Evolutionary conservation across 106 monocot species (phyloP).

Genomic region (Allium sativum): DNA sequence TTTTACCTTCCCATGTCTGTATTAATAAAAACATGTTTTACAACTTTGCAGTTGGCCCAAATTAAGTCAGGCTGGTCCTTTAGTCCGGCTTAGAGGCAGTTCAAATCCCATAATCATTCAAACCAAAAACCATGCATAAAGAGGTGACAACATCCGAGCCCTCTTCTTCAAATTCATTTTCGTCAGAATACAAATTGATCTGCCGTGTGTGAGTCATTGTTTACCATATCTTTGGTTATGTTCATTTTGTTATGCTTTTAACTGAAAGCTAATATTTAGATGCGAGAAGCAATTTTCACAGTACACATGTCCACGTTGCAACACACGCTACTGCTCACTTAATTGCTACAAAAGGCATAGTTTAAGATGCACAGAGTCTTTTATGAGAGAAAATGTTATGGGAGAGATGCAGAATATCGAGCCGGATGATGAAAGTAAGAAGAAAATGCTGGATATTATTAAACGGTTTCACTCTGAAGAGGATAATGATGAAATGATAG

Average conservation of each 20-base stretch:
- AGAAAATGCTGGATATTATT: conserved; percentile 79
- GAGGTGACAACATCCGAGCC: conserved; percentile 21
- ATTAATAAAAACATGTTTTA: background rate
- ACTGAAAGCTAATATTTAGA: conserved; percentile 15
- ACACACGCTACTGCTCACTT: conserved; percentile 80
- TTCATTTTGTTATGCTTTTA: background rate
- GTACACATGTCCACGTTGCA: conserved; percentile 96
- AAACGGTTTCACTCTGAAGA: conserved; percentile 79
- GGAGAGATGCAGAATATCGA: conserved; percentile 65
- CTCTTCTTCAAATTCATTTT: conserved; percentile 17
- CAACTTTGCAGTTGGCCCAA: background rate
- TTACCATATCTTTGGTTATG: background rate
- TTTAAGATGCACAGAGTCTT: conserved; percentile 85
- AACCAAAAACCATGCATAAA: conserved; percentile 1
- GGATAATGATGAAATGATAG: conserved; percentile 38
- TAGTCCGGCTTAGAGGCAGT: background rate
- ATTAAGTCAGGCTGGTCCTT: background rate
- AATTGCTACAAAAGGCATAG: conserved; percentile 91
- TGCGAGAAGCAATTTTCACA: conserved; percentile 92
- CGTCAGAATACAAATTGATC: conserved; percentile 31
- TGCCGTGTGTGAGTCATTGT: conserved; percentile 63
- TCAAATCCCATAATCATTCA: background rate
- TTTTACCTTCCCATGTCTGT: too few species aligned
- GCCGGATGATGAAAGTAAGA: conserved; percentile 62
- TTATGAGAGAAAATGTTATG: conserved; percentile 92